Percentiles rank a stretch among this genome's conserved stretches.
Conservation (phyloP, 257 asterid genomes). For the Ilex asprella region DNA sequence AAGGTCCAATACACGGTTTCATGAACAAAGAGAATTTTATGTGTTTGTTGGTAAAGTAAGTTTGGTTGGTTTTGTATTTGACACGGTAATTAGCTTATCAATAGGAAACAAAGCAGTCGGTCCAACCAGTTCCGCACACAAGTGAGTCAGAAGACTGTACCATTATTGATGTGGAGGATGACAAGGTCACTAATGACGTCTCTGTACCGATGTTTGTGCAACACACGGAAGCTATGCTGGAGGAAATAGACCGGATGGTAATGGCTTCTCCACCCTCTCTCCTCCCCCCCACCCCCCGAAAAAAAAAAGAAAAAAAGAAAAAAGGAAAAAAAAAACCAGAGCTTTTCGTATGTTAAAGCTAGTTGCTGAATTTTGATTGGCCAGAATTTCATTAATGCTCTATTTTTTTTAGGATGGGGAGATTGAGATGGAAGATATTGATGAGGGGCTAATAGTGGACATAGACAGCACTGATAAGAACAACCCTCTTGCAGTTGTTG, state of each 20-base stretch:
- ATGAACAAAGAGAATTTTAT: no score
- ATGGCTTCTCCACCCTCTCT: background rate
- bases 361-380: background rate
- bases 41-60: no score
- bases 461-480: constrained; percentile 51
- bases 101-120: constrained; percentile 32
- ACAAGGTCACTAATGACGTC: constrained; percentile 18
- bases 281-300: background rate
- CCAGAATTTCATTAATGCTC: background rate
- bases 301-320: no score
- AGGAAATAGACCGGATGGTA: constrained; percentile 85
- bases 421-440: constrained; percentile 50
- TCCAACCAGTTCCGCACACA: constrained; percentile 10
- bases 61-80: no score
- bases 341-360: background rate
- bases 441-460: constrained; percentile 33
- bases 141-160: constrained; percentile 26
- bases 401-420: constrained; percentile 31
- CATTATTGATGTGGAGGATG: constrained; percentile 37
- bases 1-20: constrained; percentile 22
- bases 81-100: no score
- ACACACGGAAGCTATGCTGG: constrained; percentile 73
- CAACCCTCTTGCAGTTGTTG: constrained; percentile 56
- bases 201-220: constrained; percentile 67
- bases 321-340: no score